A percentile compares a stretch with the other conserved stretches of the same genome.
Conservation (phyloP, 495 filamentous ascomycete species). For the Neurospora cerealis region DNA sequence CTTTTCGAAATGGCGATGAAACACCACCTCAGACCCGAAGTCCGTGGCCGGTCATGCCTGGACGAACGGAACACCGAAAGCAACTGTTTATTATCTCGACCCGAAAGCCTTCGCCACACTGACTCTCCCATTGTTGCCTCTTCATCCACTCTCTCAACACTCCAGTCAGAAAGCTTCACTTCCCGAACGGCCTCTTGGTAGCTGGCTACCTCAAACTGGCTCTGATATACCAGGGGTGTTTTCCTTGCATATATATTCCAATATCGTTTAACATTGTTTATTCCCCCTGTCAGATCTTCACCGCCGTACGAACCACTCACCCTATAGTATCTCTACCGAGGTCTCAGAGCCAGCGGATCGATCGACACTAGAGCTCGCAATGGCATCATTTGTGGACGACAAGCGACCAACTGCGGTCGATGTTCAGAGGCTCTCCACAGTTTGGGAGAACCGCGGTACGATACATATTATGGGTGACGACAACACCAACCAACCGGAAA, state of each 20-base stretch:
- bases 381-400: background rate
- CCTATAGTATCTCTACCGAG: background rate
- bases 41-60: background rate
- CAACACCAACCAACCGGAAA: background rate
- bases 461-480: background rate
- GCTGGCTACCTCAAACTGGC: background rate
- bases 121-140: background rate
- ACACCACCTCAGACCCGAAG: background rate
- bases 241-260: background rate
- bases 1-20: background rate
- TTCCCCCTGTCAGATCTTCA: background rate
- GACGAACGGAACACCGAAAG: background rate
- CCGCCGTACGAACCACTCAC: background rate
- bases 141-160: background rate
- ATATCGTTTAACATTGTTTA: background rate
- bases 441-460: background rate
- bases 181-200: background rate
- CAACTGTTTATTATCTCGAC: background rate
- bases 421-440: background rate
- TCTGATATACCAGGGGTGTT: background rate
- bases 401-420: background rate
- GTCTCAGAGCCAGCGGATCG: background rate
- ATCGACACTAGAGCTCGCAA: background rate
- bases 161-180: background rate
- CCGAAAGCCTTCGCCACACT: background rate